These are phyloP conservation scores for Trichosporon sp. DNA, from an alignment of 1,284 basidiomycete genomes.

Conservation along the genomic window DNA sequence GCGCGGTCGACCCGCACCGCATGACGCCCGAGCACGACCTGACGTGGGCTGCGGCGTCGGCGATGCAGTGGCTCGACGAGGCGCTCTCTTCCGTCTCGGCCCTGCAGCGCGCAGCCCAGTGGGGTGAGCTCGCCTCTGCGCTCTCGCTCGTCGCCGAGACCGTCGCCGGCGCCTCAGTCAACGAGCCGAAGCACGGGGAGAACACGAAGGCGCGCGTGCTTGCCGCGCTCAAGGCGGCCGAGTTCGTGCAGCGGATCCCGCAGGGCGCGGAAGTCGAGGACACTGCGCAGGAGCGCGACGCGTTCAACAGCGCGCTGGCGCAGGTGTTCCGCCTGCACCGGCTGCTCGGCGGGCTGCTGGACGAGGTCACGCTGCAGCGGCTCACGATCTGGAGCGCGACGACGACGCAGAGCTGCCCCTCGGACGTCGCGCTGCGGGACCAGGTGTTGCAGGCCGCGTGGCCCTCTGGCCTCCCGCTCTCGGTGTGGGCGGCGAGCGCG, in stretches of 20 bases:
- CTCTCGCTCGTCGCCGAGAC: constrained; percentile 53
- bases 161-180: constrained; percentile 68
- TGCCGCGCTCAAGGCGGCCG: constrained; percentile 12
- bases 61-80: constrained; percentile 69
- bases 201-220: constrained; percentile 51
- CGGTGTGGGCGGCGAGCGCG: constrained; percentile 19
- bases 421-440: constrained; percentile 49
- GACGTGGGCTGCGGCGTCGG: constrained; percentile 76
- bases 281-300: background rate
- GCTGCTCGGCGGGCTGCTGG: constrained; percentile 7
- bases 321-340: constrained; percentile 20
- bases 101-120: constrained; percentile 28
- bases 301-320: constrained; percentile 10
- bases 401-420: constrained; percentile 7
- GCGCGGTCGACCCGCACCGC: constrained; percentile 80
- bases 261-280: constrained; percentile 2
- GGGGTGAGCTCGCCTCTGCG: constrained; percentile 50
- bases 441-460: constrained; percentile 58
- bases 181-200: constrained; percentile 63
- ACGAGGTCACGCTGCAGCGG: constrained; percentile 8
- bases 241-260: constrained; percentile 11
- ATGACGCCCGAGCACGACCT: constrained; percentile 83
- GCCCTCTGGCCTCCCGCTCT: constrained; percentile 11
- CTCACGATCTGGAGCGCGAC: constrained; percentile 15
- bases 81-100: constrained; percentile 43